A percentile compares a stretch with the other conserved stretches of the same genome.
phyloP scores from a whole-genome alignment of 179 eudicot species.

The Patellifolia procumbens region DNA sequence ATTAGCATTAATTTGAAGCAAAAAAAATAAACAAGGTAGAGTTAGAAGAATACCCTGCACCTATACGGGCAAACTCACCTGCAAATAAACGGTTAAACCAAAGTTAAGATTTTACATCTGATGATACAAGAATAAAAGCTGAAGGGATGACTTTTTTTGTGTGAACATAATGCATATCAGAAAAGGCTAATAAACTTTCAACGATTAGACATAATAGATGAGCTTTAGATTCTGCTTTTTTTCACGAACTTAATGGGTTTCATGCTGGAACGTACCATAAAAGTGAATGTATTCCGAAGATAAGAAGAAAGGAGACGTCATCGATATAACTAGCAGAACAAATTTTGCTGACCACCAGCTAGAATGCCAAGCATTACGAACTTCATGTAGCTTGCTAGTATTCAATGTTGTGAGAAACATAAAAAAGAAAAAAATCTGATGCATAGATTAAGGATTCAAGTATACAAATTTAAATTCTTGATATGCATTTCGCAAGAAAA shows the following conservation, averaged over 20 bases:
- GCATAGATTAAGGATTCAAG: slow-evolving; percentile 51
- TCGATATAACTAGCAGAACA: slow-evolving; percentile 50
- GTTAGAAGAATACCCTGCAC: slow-evolving; percentile 76
- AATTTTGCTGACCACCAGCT: slow-evolving; percentile 74
- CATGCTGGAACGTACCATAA: slow-evolving; percentile 53
- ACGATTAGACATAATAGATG: not conserved
- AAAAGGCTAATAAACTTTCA: slow-evolving; percentile 4
- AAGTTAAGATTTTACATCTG: not conserved
- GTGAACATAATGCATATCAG: not conserved
- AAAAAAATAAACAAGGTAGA: not conserved
- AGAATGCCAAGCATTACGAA: slow-evolving; percentile 76
- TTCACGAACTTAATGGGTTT: not conserved
- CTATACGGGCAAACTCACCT: slow-evolving; percentile 93
- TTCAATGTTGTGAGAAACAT: slow-evolving; percentile 72
- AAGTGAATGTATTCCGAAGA: slow-evolving; percentile 63
- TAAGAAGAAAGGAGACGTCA: slow-evolving; percentile 69
- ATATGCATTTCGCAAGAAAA: not conserved
- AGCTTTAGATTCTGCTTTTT: not conserved
- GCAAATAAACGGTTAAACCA: slow-evolving; percentile 24
- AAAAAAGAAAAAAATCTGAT: slow-evolving; percentile 73
- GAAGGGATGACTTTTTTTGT: not conserved
- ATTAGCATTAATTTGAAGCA: not conserved
- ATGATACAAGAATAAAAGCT: slow-evolving; percentile 1
- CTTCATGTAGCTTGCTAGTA: slow-evolving; percentile 59
- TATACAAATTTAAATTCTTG: not conserved